Percentiles rank a stretch among this genome's conserved stretches.
Evolutionary conservation across 768 basidiomycete genomes (phyloP).

Genomic region (Dioszegia aurantiaca): DNA sequence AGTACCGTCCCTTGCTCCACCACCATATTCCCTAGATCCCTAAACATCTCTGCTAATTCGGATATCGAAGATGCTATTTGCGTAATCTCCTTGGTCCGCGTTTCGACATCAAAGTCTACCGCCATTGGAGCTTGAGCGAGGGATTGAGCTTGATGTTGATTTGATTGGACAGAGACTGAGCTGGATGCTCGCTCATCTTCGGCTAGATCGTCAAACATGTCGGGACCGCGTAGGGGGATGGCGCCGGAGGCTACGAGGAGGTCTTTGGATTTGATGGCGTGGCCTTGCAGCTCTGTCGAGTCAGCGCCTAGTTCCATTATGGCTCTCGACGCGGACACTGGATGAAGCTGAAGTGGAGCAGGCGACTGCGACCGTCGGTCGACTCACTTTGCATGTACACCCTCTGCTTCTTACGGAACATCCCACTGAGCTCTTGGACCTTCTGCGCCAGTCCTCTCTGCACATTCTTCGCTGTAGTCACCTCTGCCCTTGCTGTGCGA

Average conservation of each 20-base stretch:
- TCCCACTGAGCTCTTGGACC: constrained; percentile 84
- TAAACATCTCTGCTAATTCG: constrained; percentile 89
- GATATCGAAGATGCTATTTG: constrained; percentile 91
- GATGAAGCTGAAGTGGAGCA: too few relatives aligned
- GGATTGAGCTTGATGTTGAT: constrained; percentile 37
- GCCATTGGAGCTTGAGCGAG: constrained; percentile 52
- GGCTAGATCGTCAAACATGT: constrained; percentile 77
- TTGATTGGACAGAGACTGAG: not conserved
- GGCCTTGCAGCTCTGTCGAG: constrained; percentile 80
- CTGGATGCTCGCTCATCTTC: constrained; percentile 82
- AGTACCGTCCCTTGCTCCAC: constrained; percentile 97
- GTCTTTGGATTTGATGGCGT: constrained; percentile 96
- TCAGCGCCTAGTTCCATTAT: not conserved
- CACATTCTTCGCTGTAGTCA: constrained; percentile 80
- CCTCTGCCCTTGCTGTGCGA: constrained; percentile 52
- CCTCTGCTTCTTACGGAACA: constrained; percentile 95
- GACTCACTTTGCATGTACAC: constrained; percentile 95
- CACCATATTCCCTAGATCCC: constrained; percentile 85
- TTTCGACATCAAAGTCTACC: constrained; percentile 55
- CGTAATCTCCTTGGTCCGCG: constrained; percentile 69
- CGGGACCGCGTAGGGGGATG: constrained; percentile 74
- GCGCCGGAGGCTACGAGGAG: constrained; percentile 81
- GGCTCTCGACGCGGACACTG: not conserved
- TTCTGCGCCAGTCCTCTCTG: constrained; percentile 94
- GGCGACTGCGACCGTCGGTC: too few relatives aligned